Evolutionary conservation across 2,329 filamentous ascomycete genomes (phyloP), one percentile per base, ranked within the genome.

Genomic region (Fusarium foetens): DNA sequence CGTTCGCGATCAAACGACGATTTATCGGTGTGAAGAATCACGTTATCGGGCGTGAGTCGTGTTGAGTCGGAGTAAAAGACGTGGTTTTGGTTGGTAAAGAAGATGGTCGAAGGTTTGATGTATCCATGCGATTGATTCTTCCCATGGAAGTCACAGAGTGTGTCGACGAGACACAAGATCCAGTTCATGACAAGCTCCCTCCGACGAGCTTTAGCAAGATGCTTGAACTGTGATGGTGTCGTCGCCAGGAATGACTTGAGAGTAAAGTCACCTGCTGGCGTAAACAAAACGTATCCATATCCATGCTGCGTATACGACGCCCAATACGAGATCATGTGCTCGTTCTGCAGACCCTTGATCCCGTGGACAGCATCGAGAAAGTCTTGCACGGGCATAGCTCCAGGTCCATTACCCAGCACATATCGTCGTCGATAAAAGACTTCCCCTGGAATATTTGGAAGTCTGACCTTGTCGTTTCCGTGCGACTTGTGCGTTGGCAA

Each of bases 111-210:
- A 3, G 92, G 92, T 68, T 89, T 89, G 78, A 95, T 93, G 53
- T 89, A 90, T 27, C 88, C 87, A 74, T 94, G 92, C 6, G 88
- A 87, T 29, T 89, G 86, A 3, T 90, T 89, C 52, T 86, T 86
- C 69, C 86, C 86, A 77, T 94, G 92, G 5, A 94, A 81, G 69
- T 88, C 92, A 58, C 90, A 88, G 21, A 94, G 77, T 3, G 91
- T 90, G 78, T 93, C 91, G 43, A 87, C 85, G 8, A 94, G 85
- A 78, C 92, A 94, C 76, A 92, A 89, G 75, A 94, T 88, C 92
- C 92, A 94, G 78, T 93, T 91, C 77, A 93, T 84, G 9, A 94
- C 79, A 21, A 92, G 82, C 49, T 84, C 82, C 38, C 90, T 86
- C 31, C 91, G 85, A 43, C 88, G 86, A 55, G 85, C 83, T 77